phyloP scores from a whole-genome alignment of 495 filamentous ascomycete species.

The Friedmanniomyces endolithicus region DNA sequence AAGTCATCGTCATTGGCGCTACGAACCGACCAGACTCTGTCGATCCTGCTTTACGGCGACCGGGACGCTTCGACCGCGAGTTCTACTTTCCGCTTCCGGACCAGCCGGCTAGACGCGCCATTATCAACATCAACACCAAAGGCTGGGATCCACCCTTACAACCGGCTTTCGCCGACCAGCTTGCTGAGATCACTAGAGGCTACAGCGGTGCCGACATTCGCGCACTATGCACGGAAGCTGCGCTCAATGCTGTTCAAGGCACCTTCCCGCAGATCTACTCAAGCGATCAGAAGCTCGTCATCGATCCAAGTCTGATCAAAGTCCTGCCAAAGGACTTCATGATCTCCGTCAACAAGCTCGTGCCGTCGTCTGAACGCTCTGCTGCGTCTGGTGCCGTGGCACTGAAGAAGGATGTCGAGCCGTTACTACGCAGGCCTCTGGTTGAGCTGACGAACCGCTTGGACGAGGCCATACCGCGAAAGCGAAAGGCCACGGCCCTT shows the following conservation, averaged over 20 bases:
- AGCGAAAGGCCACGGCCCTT: conserved; percentile 72
- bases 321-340: conserved; percentile 90
- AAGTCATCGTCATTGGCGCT: conserved; percentile 95
- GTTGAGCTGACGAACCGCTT: conserved; percentile 50
- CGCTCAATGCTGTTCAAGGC: conserved; percentile 91
- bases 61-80: conserved; percentile 90
- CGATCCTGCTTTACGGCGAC: conserved; percentile 84
- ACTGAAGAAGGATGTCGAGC: conserved; percentile 64
- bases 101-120: conserved; percentile 60
- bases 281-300: conserved; percentile 77
- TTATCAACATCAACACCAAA: conserved; percentile 90
- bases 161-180: conserved; percentile 61
- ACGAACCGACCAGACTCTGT: conserved; percentile 97
- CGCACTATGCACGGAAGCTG: conserved; percentile 92
- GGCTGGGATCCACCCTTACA: conserved; percentile 76
- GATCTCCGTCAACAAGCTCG: conserved; percentile 86
- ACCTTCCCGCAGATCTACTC: conserved; percentile 93
- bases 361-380: conserved; percentile 85
- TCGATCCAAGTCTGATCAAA: conserved; percentile 70
- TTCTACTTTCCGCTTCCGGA: conserved; percentile 95
- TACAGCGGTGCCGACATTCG: conserved; percentile 93
- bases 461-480: conserved; percentile 68
- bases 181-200: conserved; percentile 83
- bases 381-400: conserved; percentile 68
- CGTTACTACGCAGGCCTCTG: conserved; percentile 63